These are phyloP conservation scores for Penicillium paradoxum DNA, from an alignment of 495 filamentous ascomycete species.

Conservation along the genomic window DNA sequence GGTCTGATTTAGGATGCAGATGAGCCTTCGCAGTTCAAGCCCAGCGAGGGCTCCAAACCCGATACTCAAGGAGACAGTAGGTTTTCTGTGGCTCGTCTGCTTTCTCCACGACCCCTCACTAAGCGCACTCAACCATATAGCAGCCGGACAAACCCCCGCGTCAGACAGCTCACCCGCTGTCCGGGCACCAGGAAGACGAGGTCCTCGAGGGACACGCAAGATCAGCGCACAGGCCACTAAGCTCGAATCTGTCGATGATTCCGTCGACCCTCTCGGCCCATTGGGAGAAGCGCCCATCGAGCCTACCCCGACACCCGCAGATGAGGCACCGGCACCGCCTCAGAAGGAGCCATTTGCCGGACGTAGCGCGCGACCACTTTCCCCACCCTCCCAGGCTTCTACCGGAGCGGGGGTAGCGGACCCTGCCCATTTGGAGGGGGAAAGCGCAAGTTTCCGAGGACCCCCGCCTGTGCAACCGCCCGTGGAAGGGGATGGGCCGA, in stretches of 20 bases:
- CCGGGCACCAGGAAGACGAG: constrained; percentile 46
- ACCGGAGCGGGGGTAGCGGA: constrained; percentile 53
- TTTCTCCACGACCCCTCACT: constrained; percentile 22
- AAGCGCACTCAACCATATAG: constrained; percentile 32
- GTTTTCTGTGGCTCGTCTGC: constrained; percentile 12
- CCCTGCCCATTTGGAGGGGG: constrained; percentile 57
- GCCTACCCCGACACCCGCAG: constrained; percentile 36
- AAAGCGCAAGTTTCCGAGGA: constrained; percentile 56
- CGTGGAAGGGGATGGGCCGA: constrained; percentile 35
- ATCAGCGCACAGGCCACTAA: constrained; percentile 76
- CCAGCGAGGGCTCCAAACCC: constrained; percentile 26
- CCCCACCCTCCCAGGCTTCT: constrained; percentile 44
- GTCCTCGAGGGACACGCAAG: constrained; percentile 60
- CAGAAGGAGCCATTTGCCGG: constrained; percentile 72
- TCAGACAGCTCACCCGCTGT: constrained; percentile 34
- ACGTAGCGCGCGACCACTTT: constrained; percentile 52
- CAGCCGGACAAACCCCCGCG: constrained; percentile 30
- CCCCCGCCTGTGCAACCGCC: constrained; percentile 72
- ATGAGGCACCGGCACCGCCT: constrained; percentile 81
- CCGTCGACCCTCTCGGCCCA: constrained; percentile 88
- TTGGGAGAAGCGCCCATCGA: constrained; percentile 56
- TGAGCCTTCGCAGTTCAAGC: constrained; percentile 52
- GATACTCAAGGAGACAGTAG: constrained; percentile 29
- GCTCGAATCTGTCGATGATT: constrained; percentile 84
- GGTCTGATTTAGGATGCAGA: constrained; percentile 36